Conservation (phyloP, 495 filamentous ascomycete genomes). For the Clohesyomyces aquaticus region DNA sequence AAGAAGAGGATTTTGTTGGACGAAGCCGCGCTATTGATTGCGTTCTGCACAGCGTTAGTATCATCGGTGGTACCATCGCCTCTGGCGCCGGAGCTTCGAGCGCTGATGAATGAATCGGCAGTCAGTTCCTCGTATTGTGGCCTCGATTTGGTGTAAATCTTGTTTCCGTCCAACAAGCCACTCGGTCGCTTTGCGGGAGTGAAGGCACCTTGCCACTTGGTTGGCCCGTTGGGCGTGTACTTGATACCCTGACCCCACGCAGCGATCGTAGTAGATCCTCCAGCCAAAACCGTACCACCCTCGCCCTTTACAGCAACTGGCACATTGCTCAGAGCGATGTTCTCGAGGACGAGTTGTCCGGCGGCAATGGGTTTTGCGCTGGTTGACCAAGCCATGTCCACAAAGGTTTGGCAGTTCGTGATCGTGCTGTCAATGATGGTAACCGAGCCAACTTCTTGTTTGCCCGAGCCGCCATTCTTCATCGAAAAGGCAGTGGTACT, state of each 20-base stretch:
- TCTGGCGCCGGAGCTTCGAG: conserved; percentile 75
- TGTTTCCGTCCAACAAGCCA: conserved; percentile 59
- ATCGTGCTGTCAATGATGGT: conserved; percentile 80
- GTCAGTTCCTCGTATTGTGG: conserved; percentile 72
- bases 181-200: conserved; percentile 59
- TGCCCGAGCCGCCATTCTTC: conserved; percentile 45
- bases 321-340: conserved; percentile 73
- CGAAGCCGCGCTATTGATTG: conserved; percentile 62
- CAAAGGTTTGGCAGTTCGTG: conserved; percentile 52
- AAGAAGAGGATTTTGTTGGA: conserved; percentile 79
- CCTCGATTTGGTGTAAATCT: conserved; percentile 67
- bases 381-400: conserved; percentile 29
- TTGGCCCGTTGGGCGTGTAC: conserved; percentile 28
- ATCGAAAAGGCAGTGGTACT: conserved; percentile 85
- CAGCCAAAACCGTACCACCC: conserved; percentile 48
- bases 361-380: conserved; percentile 59
- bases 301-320: conserved; percentile 57
- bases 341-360: conserved; percentile 81
- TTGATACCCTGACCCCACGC: conserved; percentile 60
- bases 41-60: conserved; percentile 69
- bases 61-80: conserved; percentile 77
- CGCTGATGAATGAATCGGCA: conserved; percentile 67
- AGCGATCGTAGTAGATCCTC: conserved; percentile 57
- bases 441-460: conserved; percentile 78
- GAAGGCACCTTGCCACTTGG: conserved; percentile 51